Base-by-base conservation (phyloP, 768 basidiomycete genomes). In the Phlebiopsis flavidoalba region DNA sequence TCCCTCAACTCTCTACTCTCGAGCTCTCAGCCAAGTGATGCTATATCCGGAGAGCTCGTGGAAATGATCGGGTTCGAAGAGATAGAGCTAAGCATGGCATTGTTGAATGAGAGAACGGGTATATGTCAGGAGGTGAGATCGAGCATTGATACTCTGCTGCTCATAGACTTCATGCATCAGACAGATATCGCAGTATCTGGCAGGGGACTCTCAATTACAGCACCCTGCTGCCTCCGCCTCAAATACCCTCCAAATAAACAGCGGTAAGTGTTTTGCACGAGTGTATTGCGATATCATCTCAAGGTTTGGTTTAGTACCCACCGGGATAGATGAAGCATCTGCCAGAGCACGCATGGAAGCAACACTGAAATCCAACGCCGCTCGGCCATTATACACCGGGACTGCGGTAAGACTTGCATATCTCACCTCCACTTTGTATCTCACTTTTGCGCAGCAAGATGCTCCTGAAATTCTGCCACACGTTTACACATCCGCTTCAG, bases 31-130 rank as follows among this genome's bases (percentile, higher is more conserved):
- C 74, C 77, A 5, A 79, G 88, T 64, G 91, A 94, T 33, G 84
- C 82, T 21, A 88, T 97, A 33, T 89, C 92, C 26, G 83, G 76
- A 26, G 88, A 92, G 65, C 71, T 98, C 10, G 83, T 82, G 8
- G 95, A 97, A 61, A 75, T 91, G 10, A 71, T 95, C 51, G 96
- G 54, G 95, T 2, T 92, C 70, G 91, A 96, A 53, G 82, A 88
- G 17, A 84, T 98, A 52, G 91, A 92, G 26, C 75, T 94, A 36
- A 84, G 89, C 8, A 82, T 82, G 74, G 82, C 89, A 46, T 80
- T 97, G 26, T 72, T 97, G 1, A 69, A 76, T 17, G 78, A 84
- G 33, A 84, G 95, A 21, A 62, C 65, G 7, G 68, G 71, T 1
- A 68, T 88, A 35, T 76, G 73, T 31, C 64, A 76, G 64, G 76